These are phyloP conservation scores for Clonostachys sp. DNA, from an alignment of 2,329 filamentous ascomycete genomes.

Conservation along the genomic window DNA sequence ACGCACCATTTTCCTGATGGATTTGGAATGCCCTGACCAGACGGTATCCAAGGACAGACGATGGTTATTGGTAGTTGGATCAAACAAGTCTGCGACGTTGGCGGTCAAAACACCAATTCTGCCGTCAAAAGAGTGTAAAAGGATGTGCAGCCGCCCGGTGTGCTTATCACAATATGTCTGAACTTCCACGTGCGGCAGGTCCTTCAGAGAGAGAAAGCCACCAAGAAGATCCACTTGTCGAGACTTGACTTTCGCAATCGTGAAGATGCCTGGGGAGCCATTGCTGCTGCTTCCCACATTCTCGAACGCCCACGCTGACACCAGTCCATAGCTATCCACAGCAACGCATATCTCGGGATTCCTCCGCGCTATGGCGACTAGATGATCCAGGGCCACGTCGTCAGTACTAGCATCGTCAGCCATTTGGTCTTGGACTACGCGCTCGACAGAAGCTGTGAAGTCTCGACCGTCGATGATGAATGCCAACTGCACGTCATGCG, in stretches of 20 bases:
- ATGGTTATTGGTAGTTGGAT: slow-evolving; percentile 57
- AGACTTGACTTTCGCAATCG: slow-evolving; percentile 72
- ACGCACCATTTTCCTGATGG: slow-evolving; percentile 81
- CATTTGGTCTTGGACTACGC: slow-evolving; percentile 58
- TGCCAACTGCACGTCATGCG: slow-evolving; percentile 31
- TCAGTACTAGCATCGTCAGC: slow-evolving; percentile 54
- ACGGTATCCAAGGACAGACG: slow-evolving; percentile 60
- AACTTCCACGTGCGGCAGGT: slow-evolving; percentile 56
- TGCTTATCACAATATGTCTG: slow-evolving; percentile 66
- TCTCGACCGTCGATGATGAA: slow-evolving; percentile 82
- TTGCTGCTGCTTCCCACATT: slow-evolving; percentile 71
- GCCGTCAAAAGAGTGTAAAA: slow-evolving; percentile 83
- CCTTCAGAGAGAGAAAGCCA: slow-evolving; percentile 14
- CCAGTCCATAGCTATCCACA: slow-evolving; percentile 75
- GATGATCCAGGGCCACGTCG: slow-evolving; percentile 72
- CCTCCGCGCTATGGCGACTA: slow-evolving; percentile 81
- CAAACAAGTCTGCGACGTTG: slow-evolving; percentile 74
- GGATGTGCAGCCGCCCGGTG: slow-evolving; percentile 62
- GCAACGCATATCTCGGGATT: slow-evolving; percentile 85
- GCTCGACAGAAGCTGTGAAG: slow-evolving; percentile 72
- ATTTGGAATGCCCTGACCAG: slow-evolving; percentile 80
- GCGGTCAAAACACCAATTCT: slow-evolving; percentile 78
- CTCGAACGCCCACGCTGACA: slow-evolving; percentile 92
- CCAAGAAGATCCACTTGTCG: slow-evolving; percentile 43
- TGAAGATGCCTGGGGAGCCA: slow-evolving; percentile 70